Percentiles rank a stretch among this genome's conserved stretches.
phyloP scores from a whole-genome alignment of 116 monocot species.

The Papilionanthe hybrid region DNA sequence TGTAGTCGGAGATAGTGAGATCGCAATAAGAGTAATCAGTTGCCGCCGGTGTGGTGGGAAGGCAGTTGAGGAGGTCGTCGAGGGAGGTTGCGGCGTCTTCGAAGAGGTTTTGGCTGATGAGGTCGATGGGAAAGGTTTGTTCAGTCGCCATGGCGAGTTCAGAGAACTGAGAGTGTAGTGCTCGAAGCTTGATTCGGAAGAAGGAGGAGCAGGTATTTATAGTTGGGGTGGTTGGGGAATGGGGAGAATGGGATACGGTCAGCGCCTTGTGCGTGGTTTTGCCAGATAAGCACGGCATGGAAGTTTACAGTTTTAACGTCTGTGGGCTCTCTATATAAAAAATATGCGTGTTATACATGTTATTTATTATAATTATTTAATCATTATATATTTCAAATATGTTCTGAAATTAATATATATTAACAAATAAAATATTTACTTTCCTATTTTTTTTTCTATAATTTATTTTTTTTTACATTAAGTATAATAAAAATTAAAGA shows the following conservation, averaged over 20 bases:
- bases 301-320: background rate
- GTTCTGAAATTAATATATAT: too few relatives aligned
- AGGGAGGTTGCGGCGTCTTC: background rate
- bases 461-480: background rate
- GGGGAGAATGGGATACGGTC: background rate
- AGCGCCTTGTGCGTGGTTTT: background rate
- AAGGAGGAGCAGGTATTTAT: background rate
- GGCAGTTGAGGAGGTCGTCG: constrained; percentile 1
- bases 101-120: constrained; percentile 32
- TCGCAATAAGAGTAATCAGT: background rate
- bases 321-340: background rate
- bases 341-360: background rate
- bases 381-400: too few relatives aligned
- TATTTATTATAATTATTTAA: too few relatives aligned
- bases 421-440: too few relatives aligned
- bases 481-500: too few relatives aligned
- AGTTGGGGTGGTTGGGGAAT: background rate
- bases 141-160: background rate
- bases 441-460: too few relatives aligned
- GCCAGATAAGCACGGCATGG: background rate
- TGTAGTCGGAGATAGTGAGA: constrained; percentile 10
- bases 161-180: background rate
- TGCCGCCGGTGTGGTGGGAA: background rate
- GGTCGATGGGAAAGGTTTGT: constrained; percentile 21
- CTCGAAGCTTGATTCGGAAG: background rate